phyloP scores from a whole-genome alignment of 2,329 filamentous ascomycete genomes.

The Alternaria arborescens region DNA sequence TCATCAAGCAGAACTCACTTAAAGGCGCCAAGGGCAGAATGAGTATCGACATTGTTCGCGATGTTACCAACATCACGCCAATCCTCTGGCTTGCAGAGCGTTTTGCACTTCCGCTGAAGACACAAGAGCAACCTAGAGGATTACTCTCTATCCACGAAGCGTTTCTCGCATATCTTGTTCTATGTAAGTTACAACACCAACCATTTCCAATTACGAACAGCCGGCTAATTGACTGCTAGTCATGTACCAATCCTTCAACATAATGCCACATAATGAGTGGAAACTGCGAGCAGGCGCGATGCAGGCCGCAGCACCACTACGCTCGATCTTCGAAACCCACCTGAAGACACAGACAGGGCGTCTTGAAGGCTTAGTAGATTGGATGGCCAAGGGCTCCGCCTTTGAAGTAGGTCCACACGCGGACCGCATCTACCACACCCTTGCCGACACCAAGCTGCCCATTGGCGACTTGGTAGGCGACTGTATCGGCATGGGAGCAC shows the following conservation, averaged over 20 bases:
- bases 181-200: constrained; percentile 54
- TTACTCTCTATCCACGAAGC: constrained; percentile 57
- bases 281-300: constrained; percentile 57
- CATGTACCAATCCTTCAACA: constrained; percentile 65
- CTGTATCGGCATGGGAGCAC: constrained; percentile 60
- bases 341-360: constrained; percentile 67
- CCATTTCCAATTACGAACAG: background rate
- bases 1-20: constrained; percentile 58
- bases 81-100: constrained; percentile 70
- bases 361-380: constrained; percentile 61
- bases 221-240: constrained; percentile 35
- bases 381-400: constrained; percentile 59
- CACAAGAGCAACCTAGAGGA: constrained; percentile 66
- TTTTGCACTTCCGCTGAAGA: constrained; percentile 74
- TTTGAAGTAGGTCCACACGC: constrained; percentile 63
- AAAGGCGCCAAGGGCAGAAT: constrained; percentile 56
- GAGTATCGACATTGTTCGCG: constrained; percentile 65
- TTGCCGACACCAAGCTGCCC: constrained; percentile 57
- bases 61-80: constrained; percentile 73
- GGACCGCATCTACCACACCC: constrained; percentile 61
- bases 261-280: constrained; percentile 60
- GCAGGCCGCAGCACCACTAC: constrained; percentile 69
- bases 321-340: constrained; percentile 72
- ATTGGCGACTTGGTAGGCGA: constrained; percentile 60
- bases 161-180: constrained; percentile 66